phyloP scores from a whole-genome alignment of 345 rosid genomes.

The Aethionema arabicum region DNA sequence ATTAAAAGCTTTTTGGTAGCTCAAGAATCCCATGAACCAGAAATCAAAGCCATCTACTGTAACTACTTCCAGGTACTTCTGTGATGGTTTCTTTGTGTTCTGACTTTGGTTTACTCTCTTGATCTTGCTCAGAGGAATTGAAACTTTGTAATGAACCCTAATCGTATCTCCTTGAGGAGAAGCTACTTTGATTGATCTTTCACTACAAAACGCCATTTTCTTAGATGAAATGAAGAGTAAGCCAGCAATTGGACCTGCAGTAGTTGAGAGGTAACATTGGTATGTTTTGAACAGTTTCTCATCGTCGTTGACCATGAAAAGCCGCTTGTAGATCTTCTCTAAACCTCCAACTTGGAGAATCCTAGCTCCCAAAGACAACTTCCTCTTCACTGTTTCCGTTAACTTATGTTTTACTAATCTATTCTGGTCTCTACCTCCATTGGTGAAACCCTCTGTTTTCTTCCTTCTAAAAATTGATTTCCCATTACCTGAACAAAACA shows the following conservation, averaged over 20 bases:
- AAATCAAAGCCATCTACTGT: constrained; percentile 41
- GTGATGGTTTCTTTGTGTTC: constrained; percentile 36
- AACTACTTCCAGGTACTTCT: constrained; percentile 38
- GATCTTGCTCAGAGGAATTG: constrained; percentile 33
- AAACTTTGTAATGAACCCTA: constrained; percentile 49
- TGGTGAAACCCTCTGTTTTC: constrained; percentile 47
- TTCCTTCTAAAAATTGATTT: constrained; percentile 45
- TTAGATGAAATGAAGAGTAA: constrained; percentile 47
- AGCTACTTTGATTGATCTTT: constrained; percentile 33
- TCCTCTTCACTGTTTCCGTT: constrained; percentile 44
- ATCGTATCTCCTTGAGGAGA: constrained; percentile 39
- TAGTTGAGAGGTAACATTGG: constrained; percentile 55
- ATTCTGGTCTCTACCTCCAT: constrained; percentile 56
- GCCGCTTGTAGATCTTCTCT: constrained; percentile 39
- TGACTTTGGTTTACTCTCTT: constrained; percentile 35
- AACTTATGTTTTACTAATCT: constrained; percentile 39
- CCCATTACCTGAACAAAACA: constrained; percentile 37
- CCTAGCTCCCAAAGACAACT: constrained; percentile 40
- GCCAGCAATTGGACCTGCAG: constrained; percentile 53
- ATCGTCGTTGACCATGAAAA: constrained; percentile 42
- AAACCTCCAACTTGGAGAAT: constrained; percentile 40
- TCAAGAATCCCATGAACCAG: constrained; percentile 48
- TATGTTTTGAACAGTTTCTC: constrained; percentile 43
- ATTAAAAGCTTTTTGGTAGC: constrained; percentile 39
- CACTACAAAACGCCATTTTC: constrained; percentile 44